These are phyloP conservation scores for Meira miltonrushii DNA, from an alignment of 1,284 basidiomycete species.

Conservation along the genomic window DNA sequence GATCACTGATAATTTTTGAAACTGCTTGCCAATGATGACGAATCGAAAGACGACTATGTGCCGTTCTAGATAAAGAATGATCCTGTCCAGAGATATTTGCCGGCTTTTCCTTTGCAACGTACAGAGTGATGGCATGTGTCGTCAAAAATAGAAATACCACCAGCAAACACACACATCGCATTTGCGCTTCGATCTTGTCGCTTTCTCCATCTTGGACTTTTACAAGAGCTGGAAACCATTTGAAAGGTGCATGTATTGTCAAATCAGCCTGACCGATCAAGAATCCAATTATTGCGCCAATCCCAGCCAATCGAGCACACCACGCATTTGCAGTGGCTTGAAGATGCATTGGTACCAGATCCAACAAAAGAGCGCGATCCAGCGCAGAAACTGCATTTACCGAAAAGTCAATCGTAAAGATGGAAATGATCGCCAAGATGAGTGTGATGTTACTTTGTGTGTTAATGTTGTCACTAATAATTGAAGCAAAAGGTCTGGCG, in stretches of 20 bases:
- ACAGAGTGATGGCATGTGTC: slow-evolving; percentile 31
- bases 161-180: slow-evolving; percentile 29
- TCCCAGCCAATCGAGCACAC: slow-evolving; percentile 72
- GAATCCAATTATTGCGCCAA: slow-evolving; percentile 43
- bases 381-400: slow-evolving; percentile 82
- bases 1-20: neutral
- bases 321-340: slow-evolving; percentile 89
- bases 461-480: slow-evolving; percentile 55
- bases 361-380: slow-evolving; percentile 73
- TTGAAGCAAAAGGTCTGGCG: slow-evolving; percentile 37
- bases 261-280: slow-evolving; percentile 44
- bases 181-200: slow-evolving; percentile 16
- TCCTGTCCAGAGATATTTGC: neutral
- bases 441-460: slow-evolving; percentile 59
- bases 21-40: neutral
- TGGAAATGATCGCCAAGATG: slow-evolving; percentile 72
- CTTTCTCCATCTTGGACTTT: slow-evolving; percentile 3
- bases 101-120: slow-evolving; percentile 13
- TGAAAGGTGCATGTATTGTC: slow-evolving; percentile 21
- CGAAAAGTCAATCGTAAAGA: slow-evolving; percentile 86
- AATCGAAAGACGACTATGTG: neutral
- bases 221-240: slow-evolving; percentile 21
- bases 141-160: slow-evolving; percentile 24
- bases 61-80: slow-evolving; percentile 1
- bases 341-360: slow-evolving; percentile 60